A percentile compares a stretch with the other conserved stretches of the same genome.
These are phyloP conservation scores for Mycogone perniciosa DNA, from an alignment of 2,329 filamentous ascomycete species.

Conservation along the genomic window DNA sequence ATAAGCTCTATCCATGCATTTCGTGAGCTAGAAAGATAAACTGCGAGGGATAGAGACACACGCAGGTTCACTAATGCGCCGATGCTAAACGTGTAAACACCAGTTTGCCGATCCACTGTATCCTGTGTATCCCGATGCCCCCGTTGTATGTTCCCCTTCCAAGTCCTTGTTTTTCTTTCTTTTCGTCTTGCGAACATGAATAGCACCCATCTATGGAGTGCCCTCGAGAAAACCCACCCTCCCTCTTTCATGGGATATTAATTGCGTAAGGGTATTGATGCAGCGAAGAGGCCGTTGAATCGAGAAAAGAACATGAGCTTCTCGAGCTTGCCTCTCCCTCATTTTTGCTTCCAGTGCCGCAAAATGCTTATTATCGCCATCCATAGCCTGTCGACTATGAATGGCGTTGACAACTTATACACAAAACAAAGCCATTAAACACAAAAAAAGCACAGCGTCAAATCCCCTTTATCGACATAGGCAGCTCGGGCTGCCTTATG, in stretches of 20 bases:
- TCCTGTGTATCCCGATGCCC: conserved; percentile 15
- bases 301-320: not conserved
- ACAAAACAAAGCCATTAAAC: conserved; percentile 8
- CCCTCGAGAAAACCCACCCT: not conserved
- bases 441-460: conserved; percentile 10
- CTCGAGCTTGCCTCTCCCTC: not conserved
- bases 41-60: not conserved
- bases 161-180: not conserved
- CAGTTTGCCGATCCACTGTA: conserved; percentile 12
- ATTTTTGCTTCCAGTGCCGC: not conserved
- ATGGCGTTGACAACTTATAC: conserved; percentile 6
- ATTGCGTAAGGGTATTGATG: not conserved
- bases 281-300: not conserved
- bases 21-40: conserved; percentile 16
- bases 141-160: too few species aligned
- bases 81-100: conserved; percentile 15
- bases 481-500: not conserved
- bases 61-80: conserved; percentile 14
- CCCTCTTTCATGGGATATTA: not conserved
- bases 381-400: conserved; percentile 5
- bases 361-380: conserved; percentile 6
- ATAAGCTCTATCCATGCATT: conserved; percentile 21
- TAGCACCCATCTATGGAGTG: too few species aligned
- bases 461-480: conserved; percentile 2
- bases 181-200: not conserved